Evolutionary conservation across 345 rosid genomes (phyloP), one percentile per base, ranked within the genome.

Genomic region (Nephelium lappaceum): DNA sequence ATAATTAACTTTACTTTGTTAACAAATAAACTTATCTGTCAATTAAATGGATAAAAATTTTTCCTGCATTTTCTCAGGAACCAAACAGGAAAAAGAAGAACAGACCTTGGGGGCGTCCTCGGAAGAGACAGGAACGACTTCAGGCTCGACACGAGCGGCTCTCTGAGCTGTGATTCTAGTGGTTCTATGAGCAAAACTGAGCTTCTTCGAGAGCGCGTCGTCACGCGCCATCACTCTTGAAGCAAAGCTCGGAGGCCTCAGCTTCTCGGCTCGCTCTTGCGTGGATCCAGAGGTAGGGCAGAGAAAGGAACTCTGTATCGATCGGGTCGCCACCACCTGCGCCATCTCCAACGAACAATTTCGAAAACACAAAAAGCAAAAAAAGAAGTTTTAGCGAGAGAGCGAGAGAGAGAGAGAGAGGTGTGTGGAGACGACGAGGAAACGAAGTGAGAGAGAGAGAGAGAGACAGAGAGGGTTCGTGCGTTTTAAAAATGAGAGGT

Each of bases 251-350:
- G 90, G 73, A 6, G 91, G 86, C 65, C 82, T 89, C 53, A 87
- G 77, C 90, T 78, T 91, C 42, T 89, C 85, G 27, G 76, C 85
- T 72, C 88, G 84, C 21, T 82, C 84, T 39, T 83, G 87, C 31
- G 73, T 67, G 63, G 96, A 88, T 88, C 92, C 87, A 69, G 89
- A 73, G 81, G 72, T 81, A 67, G 84, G 84, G 67, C 78, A 58
- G 36, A 82, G 24, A 78, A 90, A 42, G 1, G 96, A 86, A 65
- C 82, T 78, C 71, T 85, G 93, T 70, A 91, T 87, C 75, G 93
- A 88, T 82, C 93, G 82, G 5, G 95, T 88, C 42, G 94, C 93
- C 63, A 88, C 95, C 74, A 91, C 91, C 79, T 91, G 95, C 80
- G 95, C 91, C 99, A 95, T 95, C 85, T 61, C 19, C 21, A 60